phyloP scores from a whole-genome alignment of 164 flowering plant genomes.

The Magnolia sinica region DNA sequence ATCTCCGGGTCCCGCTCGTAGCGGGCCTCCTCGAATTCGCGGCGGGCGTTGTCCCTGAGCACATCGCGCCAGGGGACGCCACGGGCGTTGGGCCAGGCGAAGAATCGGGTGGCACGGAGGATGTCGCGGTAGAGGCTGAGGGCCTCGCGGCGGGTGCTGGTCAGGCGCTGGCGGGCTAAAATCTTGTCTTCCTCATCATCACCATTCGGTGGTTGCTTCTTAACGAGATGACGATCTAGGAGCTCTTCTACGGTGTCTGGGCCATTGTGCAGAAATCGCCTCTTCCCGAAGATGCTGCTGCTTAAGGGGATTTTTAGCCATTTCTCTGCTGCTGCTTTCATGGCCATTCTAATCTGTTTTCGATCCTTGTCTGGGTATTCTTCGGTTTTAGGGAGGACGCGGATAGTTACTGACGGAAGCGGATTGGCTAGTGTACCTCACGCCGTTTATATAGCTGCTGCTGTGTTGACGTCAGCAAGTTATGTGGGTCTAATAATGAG shows the following conservation, averaged over 20 bases:
- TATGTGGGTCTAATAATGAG: too few species aligned
- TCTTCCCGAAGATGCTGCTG: not conserved
- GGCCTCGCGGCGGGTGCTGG: conserved; percentile 22
- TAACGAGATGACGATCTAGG: conserved; percentile 16
- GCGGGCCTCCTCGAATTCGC: conserved; percentile 20
- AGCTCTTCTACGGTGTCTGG: conserved; percentile 23
- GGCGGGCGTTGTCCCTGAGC: conserved; percentile 19
- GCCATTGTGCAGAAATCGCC: conserved; percentile 14
- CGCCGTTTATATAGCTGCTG: too few species aligned
- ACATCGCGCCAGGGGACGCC: conserved; percentile 20
- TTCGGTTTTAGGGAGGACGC: too few species aligned
- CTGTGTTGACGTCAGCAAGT: too few species aligned
- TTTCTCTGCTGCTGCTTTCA: not conserved
- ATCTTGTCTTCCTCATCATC: conserved; percentile 17
- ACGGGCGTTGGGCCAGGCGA: conserved; percentile 15
- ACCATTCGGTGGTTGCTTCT: not conserved
- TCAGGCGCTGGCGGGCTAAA: conserved; percentile 14
- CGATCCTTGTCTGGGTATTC: too few species aligned
- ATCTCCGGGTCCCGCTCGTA: conserved; percentile 19
- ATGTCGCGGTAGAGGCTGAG: conserved; percentile 20
- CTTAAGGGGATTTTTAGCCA: not conserved
- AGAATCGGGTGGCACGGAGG: conserved; percentile 19
- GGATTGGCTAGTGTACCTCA: too few species aligned
- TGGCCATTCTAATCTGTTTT: not conserved
- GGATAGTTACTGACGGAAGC: too few species aligned